phyloP scores from a whole-genome alignment of 495 filamentous ascomycete species.

The Penicillium cataractarum region DNA sequence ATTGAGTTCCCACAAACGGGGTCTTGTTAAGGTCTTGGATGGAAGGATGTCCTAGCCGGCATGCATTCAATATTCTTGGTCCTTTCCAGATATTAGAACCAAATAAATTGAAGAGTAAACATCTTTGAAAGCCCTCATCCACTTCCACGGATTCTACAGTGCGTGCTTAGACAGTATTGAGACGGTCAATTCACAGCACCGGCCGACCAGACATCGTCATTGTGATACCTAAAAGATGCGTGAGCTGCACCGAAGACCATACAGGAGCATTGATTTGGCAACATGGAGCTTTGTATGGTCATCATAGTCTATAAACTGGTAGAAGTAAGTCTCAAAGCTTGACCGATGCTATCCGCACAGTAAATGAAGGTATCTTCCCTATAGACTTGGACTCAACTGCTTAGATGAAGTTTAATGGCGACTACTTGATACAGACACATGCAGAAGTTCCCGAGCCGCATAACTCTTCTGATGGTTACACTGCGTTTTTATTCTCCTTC shows the following conservation, averaged over 20 bases:
- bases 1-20: too few relatives aligned
- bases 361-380: not conserved
- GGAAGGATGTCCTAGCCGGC: too few relatives aligned
- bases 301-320: not conserved
- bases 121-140: too few relatives aligned
- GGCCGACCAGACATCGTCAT: conserved; percentile 19
- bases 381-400: not conserved
- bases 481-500: not conserved
- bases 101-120: too few relatives aligned
- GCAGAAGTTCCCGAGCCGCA: not conserved
- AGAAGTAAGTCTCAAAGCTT: not conserved
- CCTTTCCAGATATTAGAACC: too few relatives aligned
- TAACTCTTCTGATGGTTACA: not conserved
- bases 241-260: conserved; percentile 9
- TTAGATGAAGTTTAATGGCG: not conserved
- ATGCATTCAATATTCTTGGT: too few relatives aligned
- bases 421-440: not conserved
- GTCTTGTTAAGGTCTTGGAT: too few relatives aligned
- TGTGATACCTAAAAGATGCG: conserved; percentile 20
- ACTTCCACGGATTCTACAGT: too few relatives aligned
- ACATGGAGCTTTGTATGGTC: not conserved
- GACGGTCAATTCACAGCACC: too few relatives aligned
- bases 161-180: too few relatives aligned
- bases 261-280: not conserved
- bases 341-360: not conserved